Evolutionary conservation across 805 yeast species (phyloP).

Genomic region (Candida nemodendra): DNA sequence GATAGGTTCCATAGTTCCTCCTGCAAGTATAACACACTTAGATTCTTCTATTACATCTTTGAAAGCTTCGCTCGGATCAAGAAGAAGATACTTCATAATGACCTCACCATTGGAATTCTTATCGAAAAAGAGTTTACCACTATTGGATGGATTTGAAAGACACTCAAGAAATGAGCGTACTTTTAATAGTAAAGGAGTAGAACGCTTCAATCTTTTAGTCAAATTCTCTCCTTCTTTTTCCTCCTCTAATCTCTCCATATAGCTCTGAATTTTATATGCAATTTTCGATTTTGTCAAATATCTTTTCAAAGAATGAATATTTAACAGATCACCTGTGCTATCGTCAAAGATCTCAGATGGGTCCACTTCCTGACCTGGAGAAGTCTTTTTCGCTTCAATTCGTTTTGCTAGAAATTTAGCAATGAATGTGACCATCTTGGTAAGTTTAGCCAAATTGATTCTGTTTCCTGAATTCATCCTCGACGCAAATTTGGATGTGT

Average conservation of each 20-base stretch:
- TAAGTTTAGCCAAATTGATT: slow-evolving; percentile 62
- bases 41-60: slow-evolving; percentile 62
- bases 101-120: slow-evolving; percentile 30
- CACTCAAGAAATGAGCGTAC: slow-evolving; percentile 63
- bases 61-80: slow-evolving; percentile 77
- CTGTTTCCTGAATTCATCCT: slow-evolving; percentile 71
- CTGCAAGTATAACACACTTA: slow-evolving; percentile 75
- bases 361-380: slow-evolving; percentile 55
- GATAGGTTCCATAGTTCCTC: slow-evolving; percentile 94
- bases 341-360: slow-evolving; percentile 52
- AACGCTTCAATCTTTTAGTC: slow-evolving; percentile 7
- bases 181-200: slow-evolving; percentile 62
- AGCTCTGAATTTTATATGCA: slow-evolving; percentile 80
- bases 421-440: slow-evolving; percentile 54
- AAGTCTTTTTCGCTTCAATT: slow-evolving; percentile 28
- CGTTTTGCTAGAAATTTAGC: slow-evolving; percentile 43
- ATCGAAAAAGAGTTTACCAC: slow-evolving; percentile 76
- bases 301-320: slow-evolving; percentile 62
- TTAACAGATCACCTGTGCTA: slow-evolving; percentile 67
- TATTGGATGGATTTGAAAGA: slow-evolving; percentile 70
- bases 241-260: slow-evolving; percentile 39
- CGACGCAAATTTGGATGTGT: slow-evolving; percentile 58
- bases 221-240: slow-evolving; percentile 10
- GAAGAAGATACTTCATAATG: slow-evolving; percentile 62
- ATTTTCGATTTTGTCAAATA: slow-evolving; percentile 70